Evolutionary conservation across 208 protist genomes (phyloP).

Genomic region (Naegleria gruberi): DNA sequence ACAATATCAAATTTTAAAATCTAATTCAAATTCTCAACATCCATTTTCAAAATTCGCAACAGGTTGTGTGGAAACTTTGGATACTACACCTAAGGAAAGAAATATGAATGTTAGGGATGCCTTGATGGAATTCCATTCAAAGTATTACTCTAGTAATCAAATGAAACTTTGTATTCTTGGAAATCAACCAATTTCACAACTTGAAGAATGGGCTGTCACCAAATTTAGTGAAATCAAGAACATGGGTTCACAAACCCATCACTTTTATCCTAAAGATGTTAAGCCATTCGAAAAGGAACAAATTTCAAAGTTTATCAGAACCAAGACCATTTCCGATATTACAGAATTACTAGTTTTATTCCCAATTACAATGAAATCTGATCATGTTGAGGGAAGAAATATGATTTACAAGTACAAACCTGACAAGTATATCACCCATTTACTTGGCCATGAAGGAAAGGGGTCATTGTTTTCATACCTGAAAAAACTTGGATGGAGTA

Average conservation of each 20-base stretch:
- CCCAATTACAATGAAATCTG: conserved; percentile 29
- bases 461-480: conserved; percentile 70
- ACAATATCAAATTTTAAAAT: conserved; percentile 55
- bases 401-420: conserved; percentile 55
- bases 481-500: conserved; percentile 57
- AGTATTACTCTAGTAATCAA: conserved; percentile 52
- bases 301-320: not conserved
- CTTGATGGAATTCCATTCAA: conserved; percentile 57
- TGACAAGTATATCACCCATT: conserved; percentile 61
- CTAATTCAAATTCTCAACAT: conserved; percentile 52
- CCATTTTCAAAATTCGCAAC: conserved; percentile 66
- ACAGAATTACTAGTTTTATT: conserved; percentile 54
- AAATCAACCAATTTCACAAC: conserved; percentile 27
- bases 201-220: conserved; percentile 24
- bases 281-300: not conserved
- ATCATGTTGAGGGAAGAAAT: conserved; percentile 24
- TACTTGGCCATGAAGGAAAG: conserved; percentile 82
- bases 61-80: conserved; percentile 71
- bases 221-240: conserved; percentile 35
- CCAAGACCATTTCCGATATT: conserved; percentile 44
- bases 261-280: not conserved
- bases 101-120: conserved; percentile 54
- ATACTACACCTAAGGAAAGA: conserved; percentile 43
- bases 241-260: not conserved
- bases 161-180: conserved; percentile 54